Percentiles rank a stretch among this genome's conserved stretches.
phyloP scores from a whole-genome alignment of 495 filamentous ascomycete species.

The Penicillium robsamsonii region DNA sequence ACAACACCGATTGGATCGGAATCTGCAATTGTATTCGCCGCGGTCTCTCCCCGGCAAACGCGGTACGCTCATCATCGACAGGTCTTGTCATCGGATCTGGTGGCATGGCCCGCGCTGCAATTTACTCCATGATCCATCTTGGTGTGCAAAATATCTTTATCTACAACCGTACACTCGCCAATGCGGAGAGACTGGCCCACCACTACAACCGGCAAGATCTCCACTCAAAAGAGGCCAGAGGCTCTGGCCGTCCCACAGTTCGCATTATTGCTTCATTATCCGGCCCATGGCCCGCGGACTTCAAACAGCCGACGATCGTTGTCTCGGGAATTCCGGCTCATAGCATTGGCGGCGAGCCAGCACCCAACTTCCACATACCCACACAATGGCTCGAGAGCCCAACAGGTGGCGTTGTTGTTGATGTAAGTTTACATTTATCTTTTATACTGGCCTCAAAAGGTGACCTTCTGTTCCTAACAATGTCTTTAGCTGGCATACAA shows the following conservation, averaged over 20 bases:
- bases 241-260: conserved; percentile 38
- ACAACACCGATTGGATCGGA: conserved; percentile 85
- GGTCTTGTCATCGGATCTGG: conserved; percentile 75
- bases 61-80: conserved; percentile 63
- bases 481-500: conserved; percentile 62
- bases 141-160: conserved; percentile 74
- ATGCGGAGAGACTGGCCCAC: conserved; percentile 60
- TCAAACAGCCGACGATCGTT: conserved; percentile 69
- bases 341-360: conserved; percentile 57
- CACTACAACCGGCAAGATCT: conserved; percentile 62
- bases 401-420: conserved; percentile 75
- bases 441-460: neutral
- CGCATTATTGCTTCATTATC: conserved; percentile 55
- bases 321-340: conserved; percentile 72
- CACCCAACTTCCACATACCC: conserved; percentile 69
- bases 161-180: conserved; percentile 61
- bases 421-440: conserved; percentile 43
- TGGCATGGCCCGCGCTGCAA: conserved; percentile 76
- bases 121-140: conserved; percentile 74
- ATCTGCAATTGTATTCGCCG: conserved; percentile 66
- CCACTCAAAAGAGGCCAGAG: conserved; percentile 17
- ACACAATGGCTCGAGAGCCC: conserved; percentile 69
- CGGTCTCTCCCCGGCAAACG: conserved; percentile 74
- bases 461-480: neutral
- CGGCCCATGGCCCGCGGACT: conserved; percentile 61